Evolutionary conservation across 768 basidiomycete genomes (phyloP).

Genomic region (Podaxis sp.): DNA sequence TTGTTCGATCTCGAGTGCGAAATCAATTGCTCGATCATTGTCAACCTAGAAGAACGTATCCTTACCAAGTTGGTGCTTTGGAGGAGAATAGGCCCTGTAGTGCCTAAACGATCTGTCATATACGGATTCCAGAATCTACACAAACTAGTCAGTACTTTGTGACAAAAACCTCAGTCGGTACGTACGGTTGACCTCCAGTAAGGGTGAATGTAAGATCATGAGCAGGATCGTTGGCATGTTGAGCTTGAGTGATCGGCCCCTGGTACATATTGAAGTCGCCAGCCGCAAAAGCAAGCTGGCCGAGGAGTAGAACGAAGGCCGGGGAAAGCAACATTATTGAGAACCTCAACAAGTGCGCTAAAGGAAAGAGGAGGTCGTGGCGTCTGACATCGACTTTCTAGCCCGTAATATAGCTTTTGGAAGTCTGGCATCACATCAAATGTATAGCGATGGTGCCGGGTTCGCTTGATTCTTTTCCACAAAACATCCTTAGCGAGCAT

Average conservation of each 20-base stretch:
- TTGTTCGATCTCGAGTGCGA: constrained; percentile 14
- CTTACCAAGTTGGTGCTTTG: constrained; percentile 17
- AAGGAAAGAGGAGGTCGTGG: neutral
- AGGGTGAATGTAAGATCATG: constrained; percentile 14
- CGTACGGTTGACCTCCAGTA: constrained; percentile 17
- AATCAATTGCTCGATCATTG: neutral
- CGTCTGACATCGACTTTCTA: neutral
- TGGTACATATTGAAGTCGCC: constrained; percentile 1
- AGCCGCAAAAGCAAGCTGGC: constrained; percentile 6
- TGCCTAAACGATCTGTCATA: constrained; percentile 15
- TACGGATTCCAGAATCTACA: constrained; percentile 15
- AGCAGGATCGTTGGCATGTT: constrained; percentile 9
- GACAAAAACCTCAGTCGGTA: neutral
- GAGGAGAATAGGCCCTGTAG: constrained; percentile 16
- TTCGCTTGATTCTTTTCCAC: neutral
- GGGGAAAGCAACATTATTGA: constrained; percentile 6
- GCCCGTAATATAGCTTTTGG: constrained; percentile 2
- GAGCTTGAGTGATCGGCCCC: neutral
- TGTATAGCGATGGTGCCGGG: neutral
- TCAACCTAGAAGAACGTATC: too few relatives aligned
- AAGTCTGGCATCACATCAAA: neutral
- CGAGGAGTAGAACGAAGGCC: constrained; percentile 7
- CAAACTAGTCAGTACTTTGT: neutral
- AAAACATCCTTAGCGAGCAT: neutral
- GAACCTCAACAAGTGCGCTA: neutral